phyloP scores from a whole-genome alignment of 257 asterid genomes.

The Ocimum tenuiflorum region DNA sequence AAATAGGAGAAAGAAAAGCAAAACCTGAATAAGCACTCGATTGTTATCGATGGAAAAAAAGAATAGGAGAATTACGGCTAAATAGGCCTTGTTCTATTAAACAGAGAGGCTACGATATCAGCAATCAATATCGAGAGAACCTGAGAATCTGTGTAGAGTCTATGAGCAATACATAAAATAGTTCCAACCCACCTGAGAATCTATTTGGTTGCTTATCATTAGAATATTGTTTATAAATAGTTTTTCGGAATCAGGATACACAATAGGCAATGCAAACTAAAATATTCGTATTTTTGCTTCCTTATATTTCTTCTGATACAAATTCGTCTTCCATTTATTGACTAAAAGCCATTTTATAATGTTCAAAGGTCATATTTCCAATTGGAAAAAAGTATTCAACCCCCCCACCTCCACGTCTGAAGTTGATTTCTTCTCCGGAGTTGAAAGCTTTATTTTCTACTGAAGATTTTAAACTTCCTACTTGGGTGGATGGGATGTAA shows the following conservation, averaged over 20 bases:
- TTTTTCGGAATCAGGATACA: not conserved
- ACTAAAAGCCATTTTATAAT: conserved; percentile 3
- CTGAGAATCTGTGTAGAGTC: not conserved
- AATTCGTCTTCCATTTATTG: conserved; percentile 5
- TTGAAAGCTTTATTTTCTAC: conserved; percentile 65
- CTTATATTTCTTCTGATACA: conserved; percentile 5
- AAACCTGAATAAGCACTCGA: not conserved
- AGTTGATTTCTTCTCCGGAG: conserved; percentile 73
- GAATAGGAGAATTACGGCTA: not conserved
- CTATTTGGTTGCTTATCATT: not conserved
- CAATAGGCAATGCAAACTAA: not conserved
- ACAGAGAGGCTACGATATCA: not conserved
- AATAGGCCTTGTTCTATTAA: not conserved
- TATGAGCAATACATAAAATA: not conserved
- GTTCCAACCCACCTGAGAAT: not conserved
- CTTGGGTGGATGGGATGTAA: conserved; percentile 95
- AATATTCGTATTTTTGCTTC: not conserved
- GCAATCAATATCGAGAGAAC: not conserved
- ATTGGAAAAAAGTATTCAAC: conserved; percentile 56
- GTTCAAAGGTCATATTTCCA: conserved; percentile 67
- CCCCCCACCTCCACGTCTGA: conserved; percentile 71
- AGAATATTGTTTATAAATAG: not conserved
- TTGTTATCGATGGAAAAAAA: not conserved
- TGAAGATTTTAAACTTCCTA: conserved; percentile 86
- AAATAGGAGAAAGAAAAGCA: not conserved